Evolutionary conservation across 495 filamentous ascomycete species (phyloP).

Genomic region (Penicillium alfredii): DNA sequence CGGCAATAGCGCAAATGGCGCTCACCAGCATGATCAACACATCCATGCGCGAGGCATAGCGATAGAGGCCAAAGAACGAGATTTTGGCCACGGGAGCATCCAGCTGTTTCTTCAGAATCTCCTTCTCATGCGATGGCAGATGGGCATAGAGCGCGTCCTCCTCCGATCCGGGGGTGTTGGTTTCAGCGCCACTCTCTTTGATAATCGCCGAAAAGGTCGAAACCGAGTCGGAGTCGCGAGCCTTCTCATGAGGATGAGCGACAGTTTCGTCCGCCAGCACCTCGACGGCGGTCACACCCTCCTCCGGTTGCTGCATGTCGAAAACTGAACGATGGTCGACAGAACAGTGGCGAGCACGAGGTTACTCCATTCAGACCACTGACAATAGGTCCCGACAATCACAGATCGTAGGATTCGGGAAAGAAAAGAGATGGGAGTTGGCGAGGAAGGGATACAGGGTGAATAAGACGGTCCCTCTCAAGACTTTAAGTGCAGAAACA

Average conservation of each 20-base stretch:
- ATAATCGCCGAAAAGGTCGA: conserved; percentile 14
- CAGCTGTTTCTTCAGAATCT: conserved; percentile 66
- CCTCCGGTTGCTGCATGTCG: conserved; percentile 24
- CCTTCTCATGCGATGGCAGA: conserved; percentile 49
- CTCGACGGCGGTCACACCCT: conserved; percentile 15
- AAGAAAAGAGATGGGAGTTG: no score
- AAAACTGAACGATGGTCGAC: no score
- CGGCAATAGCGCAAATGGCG: conserved; percentile 63
- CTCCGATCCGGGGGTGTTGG: conserved; percentile 16
- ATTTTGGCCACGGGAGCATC: conserved; percentile 60
- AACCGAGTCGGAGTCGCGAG: conserved; percentile 14
- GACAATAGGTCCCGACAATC: no score
- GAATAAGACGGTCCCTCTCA: no score
- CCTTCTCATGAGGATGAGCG: conserved; percentile 5
- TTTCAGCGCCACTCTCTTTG: conserved; percentile 16
- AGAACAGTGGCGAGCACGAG: background rate
- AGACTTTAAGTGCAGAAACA: no score
- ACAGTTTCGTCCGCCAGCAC: conserved; percentile 11
- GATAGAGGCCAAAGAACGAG: conserved; percentile 62
- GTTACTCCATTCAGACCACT: background rate
- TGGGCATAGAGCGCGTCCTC: conserved; percentile 35
- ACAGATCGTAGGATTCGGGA: no score
- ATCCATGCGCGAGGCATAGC: conserved; percentile 74
- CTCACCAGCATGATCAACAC: conserved; percentile 63
- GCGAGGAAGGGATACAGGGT: no score